These are phyloP conservation scores for Aegilops umbellulata DNA, from an alignment of 176 grass and related monocot species.

Conservation along the genomic window DNA sequence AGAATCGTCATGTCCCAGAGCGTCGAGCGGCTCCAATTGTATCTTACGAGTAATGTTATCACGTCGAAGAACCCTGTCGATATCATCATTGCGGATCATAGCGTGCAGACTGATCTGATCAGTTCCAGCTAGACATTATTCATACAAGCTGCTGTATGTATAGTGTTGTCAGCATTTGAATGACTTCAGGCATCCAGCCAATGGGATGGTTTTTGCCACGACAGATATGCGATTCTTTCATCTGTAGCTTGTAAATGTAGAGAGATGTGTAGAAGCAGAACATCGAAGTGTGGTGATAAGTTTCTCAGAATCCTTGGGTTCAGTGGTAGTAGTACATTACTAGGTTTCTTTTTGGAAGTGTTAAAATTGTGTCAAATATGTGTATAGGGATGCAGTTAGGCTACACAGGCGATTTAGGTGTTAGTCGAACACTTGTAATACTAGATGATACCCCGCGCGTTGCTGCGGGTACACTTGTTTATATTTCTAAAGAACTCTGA, in stretches of 20 bases:
- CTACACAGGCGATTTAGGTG: too few species aligned
- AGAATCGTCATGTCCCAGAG: constrained; percentile 35
- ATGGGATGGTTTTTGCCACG: not conserved
- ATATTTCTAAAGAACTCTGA: too few species aligned
- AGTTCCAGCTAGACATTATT: not conserved
- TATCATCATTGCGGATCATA: not conserved
- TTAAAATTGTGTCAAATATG: too few species aligned
- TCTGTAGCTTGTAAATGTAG: not conserved
- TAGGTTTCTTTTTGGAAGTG: too few species aligned
- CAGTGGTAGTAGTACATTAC: too few species aligned
- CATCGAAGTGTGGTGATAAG: too few species aligned
- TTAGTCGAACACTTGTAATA: too few species aligned
- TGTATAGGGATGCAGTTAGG: too few species aligned
- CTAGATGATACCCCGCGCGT: too few species aligned
- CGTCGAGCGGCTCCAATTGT: not conserved
- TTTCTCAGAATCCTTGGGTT: too few species aligned
- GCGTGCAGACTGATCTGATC: not conserved
- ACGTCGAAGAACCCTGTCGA: not conserved
- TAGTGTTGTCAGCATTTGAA: not conserved
- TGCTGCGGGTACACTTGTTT: too few species aligned
- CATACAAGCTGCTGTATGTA: not conserved
- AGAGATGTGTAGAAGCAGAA: not conserved
- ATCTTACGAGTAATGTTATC: not conserved
- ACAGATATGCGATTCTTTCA: not conserved
- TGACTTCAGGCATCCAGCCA: too few species aligned